phyloP scores from a whole-genome alignment of 2,329 filamentous ascomycete species.

The Conoideocrella luteorostrata region DNA sequence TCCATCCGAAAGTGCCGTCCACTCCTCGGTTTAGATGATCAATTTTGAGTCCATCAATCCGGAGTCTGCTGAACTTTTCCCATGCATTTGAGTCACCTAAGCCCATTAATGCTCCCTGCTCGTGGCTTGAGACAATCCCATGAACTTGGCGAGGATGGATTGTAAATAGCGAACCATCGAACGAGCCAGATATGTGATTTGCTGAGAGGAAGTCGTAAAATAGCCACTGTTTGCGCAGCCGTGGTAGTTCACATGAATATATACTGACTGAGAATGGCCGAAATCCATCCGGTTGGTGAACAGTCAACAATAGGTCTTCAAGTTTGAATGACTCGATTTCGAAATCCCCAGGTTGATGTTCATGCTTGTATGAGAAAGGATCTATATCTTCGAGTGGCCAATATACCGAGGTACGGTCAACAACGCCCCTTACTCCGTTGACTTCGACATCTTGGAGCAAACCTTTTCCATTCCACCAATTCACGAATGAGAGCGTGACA shows the following conservation, averaged over 20 bases:
- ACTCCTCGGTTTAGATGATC: constrained; percentile 93
- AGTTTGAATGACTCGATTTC: constrained; percentile 96
- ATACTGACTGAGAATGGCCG: constrained; percentile 95
- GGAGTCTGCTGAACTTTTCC: constrained; percentile 92
- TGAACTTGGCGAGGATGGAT: constrained; percentile 93
- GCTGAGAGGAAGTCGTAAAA: constrained; percentile 97
- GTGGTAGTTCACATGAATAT: constrained; percentile 88
- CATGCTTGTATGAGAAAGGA: constrained; percentile 79
- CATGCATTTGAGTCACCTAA: constrained; percentile 65
- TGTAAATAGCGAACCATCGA: constrained; percentile 91
- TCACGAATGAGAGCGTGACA: constrained; percentile 92
- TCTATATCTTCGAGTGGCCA: constrained; percentile 63
- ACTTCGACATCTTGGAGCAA: constrained; percentile 88
- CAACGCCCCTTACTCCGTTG: constrained; percentile 83
- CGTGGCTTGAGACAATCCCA: constrained; percentile 58
- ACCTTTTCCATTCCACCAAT: constrained; percentile 98
- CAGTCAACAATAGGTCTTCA: constrained; percentile 83
- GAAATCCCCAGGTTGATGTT: constrained; percentile 87
- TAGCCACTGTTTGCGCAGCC: constrained; percentile 89
- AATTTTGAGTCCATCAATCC: constrained; percentile 89
- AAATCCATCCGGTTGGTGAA: constrained; percentile 86
- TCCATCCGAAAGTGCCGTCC: constrained; percentile 94
- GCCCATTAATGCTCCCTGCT: constrained; percentile 46
- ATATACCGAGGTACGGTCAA: constrained; percentile 79
- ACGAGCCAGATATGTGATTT: constrained; percentile 92